Conservation (phyloP, 257 asterid species). For the Solanum rostratum region DNA sequence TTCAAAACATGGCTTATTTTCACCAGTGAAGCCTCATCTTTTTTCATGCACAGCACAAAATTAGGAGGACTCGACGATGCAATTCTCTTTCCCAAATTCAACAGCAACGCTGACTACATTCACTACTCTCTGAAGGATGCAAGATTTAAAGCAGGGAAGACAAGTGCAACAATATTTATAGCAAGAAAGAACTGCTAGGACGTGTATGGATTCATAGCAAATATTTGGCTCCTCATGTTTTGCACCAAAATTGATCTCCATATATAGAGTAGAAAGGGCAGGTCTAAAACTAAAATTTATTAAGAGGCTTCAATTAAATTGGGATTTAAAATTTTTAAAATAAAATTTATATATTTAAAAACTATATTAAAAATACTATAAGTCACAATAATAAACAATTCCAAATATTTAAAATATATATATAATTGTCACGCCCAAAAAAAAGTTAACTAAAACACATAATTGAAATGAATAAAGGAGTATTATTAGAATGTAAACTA, state of each 20-base stretch:
- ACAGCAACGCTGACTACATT: not conserved
- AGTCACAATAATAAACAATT: too few relatives aligned
- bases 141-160: not conserved
- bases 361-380: too few relatives aligned
- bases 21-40: not conserved
- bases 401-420: too few relatives aligned
- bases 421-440: too few relatives aligned
- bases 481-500: too few relatives aligned
- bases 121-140: not conserved
- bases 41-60: not conserved
- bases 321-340: too few relatives aligned
- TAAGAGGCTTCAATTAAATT: too few relatives aligned
- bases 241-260: not conserved
- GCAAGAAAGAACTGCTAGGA: not conserved
- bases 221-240: not conserved
- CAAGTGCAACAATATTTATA: not conserved
- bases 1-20: not conserved
- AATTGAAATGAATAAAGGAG: too few relatives aligned
- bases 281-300: too few relatives aligned
- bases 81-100: not conserved
- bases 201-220: not conserved
- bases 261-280: not conserved
- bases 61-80: not conserved
- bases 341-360: too few relatives aligned
- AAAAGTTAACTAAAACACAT: too few relatives aligned